phyloP scores from a whole-genome alignment of 2,329 filamentous ascomycete species.

The Botrytis squamosa region DNA sequence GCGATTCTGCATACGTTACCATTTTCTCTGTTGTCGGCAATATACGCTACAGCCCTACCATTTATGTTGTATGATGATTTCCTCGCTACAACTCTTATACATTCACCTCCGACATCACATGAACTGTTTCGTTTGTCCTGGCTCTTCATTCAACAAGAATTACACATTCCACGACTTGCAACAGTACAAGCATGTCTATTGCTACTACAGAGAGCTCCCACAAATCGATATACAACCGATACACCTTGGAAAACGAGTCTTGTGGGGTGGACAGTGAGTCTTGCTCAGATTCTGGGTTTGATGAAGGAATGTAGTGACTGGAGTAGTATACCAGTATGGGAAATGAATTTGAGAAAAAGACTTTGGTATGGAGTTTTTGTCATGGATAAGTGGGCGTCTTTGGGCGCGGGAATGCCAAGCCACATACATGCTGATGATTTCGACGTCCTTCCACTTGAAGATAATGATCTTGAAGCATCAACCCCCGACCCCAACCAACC shows the following conservation, averaged over 20 bases:
- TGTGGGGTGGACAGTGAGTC: slow-evolving; percentile 39
- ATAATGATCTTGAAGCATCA: slow-evolving; percentile 33
- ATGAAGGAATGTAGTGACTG: slow-evolving; percentile 38
- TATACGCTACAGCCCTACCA: slow-evolving; percentile 46
- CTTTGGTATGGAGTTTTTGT: slow-evolving; percentile 40
- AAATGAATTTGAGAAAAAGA: slow-evolving; percentile 38
- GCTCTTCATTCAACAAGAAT: slow-evolving; percentile 38
- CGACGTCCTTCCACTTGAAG: slow-evolving; percentile 36
- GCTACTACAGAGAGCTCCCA: slow-evolving; percentile 39
- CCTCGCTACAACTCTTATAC: slow-evolving; percentile 38
- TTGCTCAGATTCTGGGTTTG: slow-evolving; percentile 40
- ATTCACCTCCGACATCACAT: slow-evolving; percentile 36
- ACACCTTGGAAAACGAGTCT: slow-evolving; percentile 40
- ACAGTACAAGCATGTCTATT: slow-evolving; percentile 41
- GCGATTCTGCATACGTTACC: slow-evolving; percentile 40
- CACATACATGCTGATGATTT: slow-evolving; percentile 38
- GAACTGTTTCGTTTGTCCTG: slow-evolving; percentile 39
- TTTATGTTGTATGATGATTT: slow-evolving; percentile 46
- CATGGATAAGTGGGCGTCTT: slow-evolving; percentile 41
- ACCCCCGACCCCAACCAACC: slow-evolving; percentile 27
- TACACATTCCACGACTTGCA: slow-evolving; percentile 39
- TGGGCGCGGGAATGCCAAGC: slow-evolving; percentile 40
- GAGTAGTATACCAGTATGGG: slow-evolving; percentile 38
- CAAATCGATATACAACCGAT: slow-evolving; percentile 39
- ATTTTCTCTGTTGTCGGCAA: slow-evolving; percentile 43